These are phyloP conservation scores for Tricholoma bakamatsutake DNA, from an alignment of 768 basidiomycete genomes.

Conservation along the genomic window DNA sequence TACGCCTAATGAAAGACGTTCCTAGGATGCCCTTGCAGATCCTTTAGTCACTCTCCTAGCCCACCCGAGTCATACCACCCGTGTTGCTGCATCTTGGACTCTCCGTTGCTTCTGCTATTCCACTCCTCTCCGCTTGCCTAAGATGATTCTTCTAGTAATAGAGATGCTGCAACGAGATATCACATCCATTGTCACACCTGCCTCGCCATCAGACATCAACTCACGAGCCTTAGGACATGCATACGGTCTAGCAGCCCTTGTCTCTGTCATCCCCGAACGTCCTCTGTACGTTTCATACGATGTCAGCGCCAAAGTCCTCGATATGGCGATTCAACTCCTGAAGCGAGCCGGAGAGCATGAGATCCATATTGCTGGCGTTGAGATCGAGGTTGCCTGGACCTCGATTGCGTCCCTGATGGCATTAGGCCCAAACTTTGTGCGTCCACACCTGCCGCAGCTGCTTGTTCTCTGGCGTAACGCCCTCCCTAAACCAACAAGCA, in stretches of 20 bases:
- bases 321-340: slow-evolving; percentile 84
- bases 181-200: slow-evolving; percentile 62
- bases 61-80: slow-evolving; percentile 85
- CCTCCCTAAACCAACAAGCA: slow-evolving; percentile 88
- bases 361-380: slow-evolving; percentile 70
- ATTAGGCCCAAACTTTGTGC: slow-evolving; percentile 89
- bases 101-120: slow-evolving; percentile 88
- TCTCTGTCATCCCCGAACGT: slow-evolving; percentile 79
- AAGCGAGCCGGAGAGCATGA: slow-evolving; percentile 92
- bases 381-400: slow-evolving; percentile 94
- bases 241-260: slow-evolving; percentile 82
- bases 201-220: slow-evolving; percentile 64
- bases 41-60: slow-evolving; percentile 80
- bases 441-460: slow-evolving; percentile 88
- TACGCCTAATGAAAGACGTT: neutral
- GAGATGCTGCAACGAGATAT: slow-evolving; percentile 86
- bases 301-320: slow-evolving; percentile 83
- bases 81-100: slow-evolving; percentile 81
- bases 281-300: slow-evolving; percentile 96
- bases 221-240: slow-evolving; percentile 79
- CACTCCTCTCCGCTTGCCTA: slow-evolving; percentile 79
- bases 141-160: slow-evolving; percentile 67
- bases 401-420: slow-evolving; percentile 86
- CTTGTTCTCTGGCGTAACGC: slow-evolving; percentile 97
- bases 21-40: slow-evolving; percentile 78